Evolutionary conservation across 2,329 filamentous ascomycete genomes (phyloP).

Genomic region (Colletotrichum orbiculare): DNA sequence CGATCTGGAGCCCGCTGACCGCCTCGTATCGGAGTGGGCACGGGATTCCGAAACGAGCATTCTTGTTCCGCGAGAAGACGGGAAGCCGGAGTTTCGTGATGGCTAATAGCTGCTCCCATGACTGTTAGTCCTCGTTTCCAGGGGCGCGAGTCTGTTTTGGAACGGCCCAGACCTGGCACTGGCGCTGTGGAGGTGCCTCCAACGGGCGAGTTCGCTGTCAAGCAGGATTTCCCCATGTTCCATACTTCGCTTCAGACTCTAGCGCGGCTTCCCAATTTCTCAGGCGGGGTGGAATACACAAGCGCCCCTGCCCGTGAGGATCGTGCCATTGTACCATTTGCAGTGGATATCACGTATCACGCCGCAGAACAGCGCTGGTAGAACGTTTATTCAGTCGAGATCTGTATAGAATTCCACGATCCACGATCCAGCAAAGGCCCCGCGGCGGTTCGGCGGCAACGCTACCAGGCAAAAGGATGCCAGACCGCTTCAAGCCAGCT

Average conservation of each 20-base stretch:
- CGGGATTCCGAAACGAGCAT: conserved; percentile 27
- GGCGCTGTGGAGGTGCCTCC: background rate
- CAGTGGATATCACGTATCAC: conserved; percentile 22
- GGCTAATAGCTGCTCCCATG: background rate
- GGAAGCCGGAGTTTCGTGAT: background rate
- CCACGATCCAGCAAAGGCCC: background rate
- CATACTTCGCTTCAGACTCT: background rate
- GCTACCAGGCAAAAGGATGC: background rate
- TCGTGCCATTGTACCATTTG: conserved; percentile 20
- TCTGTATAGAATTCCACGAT: conserved; percentile 24
- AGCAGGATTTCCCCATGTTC: conserved; percentile 20
- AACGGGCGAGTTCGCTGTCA: conserved; percentile 10
- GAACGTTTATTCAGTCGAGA: conserved; percentile 3
- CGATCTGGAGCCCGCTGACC: conserved; percentile 8
- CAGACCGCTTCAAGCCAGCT: conserved; percentile 17
- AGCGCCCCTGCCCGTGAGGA: background rate
- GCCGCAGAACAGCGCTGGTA: conserved; percentile 6
- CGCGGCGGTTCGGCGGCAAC: background rate
- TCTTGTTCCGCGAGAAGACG: conserved; percentile 1
- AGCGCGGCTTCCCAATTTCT: background rate
- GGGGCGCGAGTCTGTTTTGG: conserved; percentile 10
- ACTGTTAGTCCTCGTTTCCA: background rate
- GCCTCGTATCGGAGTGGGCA: conserved; percentile 16
- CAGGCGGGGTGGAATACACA: background rate
- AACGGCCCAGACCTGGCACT: conserved; percentile 18